Base-by-base conservation (phyloP, 176 grass and related monocot species). In the Triticum dicoccoides region DNA sequence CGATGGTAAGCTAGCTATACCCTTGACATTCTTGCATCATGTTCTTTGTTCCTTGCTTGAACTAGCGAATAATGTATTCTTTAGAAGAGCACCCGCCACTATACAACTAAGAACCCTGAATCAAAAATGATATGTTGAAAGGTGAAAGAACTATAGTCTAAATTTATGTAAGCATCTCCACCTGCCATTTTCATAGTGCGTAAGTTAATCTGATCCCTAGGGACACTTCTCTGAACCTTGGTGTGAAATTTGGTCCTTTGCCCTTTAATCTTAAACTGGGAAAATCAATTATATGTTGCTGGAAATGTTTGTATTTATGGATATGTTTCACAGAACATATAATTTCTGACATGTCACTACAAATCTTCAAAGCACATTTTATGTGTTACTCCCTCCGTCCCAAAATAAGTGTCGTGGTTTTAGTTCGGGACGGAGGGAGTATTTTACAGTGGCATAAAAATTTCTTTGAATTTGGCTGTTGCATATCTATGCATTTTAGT, bases 1-100 rank as follows among this genome's bases (percentile, higher is more conserved):
- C 25, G 14, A 33, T 84, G 85, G 80, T 87, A 80, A 83, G 21
- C 44, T 59, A 67, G 25, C 74, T 61, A 73, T 29, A 65, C 41
- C 41, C 13, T 61, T 82, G 45, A 13, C 9, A 69, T 70, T 80
- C 21, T 61, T 42, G 67, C 25, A 66, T 65, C 18, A 8, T 64
- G 25, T 35, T 5, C 11, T 49, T 34, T 76, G 25, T 75, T 65
- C 25, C 15, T 76, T 76, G 12, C 18, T 65, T 84, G 30, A 65
- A 44, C 27, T 65, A 49, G 21, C 1, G 8, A 76, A 62, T 11
- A 84, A 7, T 45, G 13, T 62, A 63, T 62, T 75, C 54, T 84
- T 84, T 84, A 61, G 34, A 64, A 44, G 69, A 42, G 23, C 15
- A 74, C 63, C 38, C 3, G 39, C 18, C 68, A 73, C 10, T 84